Percentiles rank a stretch among this genome's conserved stretches.
Conservation (phyloP, 2,329 filamentous ascomycete species). For the Alternaria ventricosa region DNA sequence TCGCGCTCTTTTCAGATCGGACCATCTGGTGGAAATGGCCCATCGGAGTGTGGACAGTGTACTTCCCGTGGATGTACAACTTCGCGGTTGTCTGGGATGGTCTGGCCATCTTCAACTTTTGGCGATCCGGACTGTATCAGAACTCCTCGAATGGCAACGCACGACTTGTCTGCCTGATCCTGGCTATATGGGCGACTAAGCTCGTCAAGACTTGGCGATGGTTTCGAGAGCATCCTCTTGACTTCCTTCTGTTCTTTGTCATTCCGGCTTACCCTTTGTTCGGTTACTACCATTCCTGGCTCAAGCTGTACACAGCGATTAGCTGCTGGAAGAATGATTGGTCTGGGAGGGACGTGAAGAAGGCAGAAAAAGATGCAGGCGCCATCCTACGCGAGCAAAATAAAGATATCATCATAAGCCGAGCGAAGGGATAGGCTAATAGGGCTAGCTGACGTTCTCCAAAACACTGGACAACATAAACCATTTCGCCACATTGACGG, state of each 20-base stretch:
- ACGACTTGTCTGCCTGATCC: constrained; percentile 6
- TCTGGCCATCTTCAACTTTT: constrained; percentile 12
- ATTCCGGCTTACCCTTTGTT: constrained; percentile 26
- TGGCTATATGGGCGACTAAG: constrained; percentile 26
- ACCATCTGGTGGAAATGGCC: constrained; percentile 36
- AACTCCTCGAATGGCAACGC: not conserved
- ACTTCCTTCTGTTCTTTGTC: constrained; percentile 30
- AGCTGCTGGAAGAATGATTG: constrained; percentile 24
- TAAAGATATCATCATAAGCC: too few relatives aligned
- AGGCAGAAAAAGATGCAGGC: not conserved
- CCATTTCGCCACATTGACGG: not conserved
- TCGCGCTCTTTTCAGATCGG: constrained; percentile 25
- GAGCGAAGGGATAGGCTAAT: not conserved
- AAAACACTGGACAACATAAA: not conserved
- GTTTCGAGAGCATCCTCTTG: constrained; percentile 24
- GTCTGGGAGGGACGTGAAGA: constrained; percentile 17
- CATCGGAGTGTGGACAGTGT: constrained; percentile 28
- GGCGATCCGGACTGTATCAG: constrained; percentile 11
- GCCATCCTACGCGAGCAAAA: too few relatives aligned
- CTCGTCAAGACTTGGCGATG: constrained; percentile 30
- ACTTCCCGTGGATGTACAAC: constrained; percentile 36
- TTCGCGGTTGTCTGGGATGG: constrained; percentile 31
- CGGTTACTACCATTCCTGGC: constrained; percentile 21
- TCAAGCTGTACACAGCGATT: constrained; percentile 25
- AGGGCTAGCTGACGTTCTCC: too few relatives aligned